Evolutionary conservation across 192 early-diverging fungal genomes (phyloP), one percentile per base, ranked within the genome.

Genomic region (Coemansia sp.): DNA sequence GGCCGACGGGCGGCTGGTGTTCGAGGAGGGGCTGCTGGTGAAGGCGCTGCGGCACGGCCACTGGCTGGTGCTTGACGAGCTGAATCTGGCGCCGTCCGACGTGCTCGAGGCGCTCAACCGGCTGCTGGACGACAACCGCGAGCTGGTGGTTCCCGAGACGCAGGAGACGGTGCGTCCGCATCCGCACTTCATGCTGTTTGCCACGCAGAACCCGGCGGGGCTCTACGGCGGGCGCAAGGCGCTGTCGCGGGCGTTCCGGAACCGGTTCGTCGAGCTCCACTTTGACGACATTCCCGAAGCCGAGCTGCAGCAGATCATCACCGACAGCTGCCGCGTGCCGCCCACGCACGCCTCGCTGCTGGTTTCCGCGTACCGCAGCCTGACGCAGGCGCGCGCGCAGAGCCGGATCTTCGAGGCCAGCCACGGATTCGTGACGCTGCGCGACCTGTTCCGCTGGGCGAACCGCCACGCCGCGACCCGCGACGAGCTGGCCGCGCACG

Each of bases 141-240:
- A 99, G 82, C 85, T 99, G 43, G 85, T 95, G 4, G 93, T 99
- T 48, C 93, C 96, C 8, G 98, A 99, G 80, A 99, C 95, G 7
- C 93, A 96, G 63, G 92, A 97, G 82, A 74, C 91, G 37, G 90
- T 99, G 42, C 89, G 90, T 16, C 98, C 98, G 41, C 96, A 99
- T 64, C 91, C 91, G 47, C 86, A 94, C 66, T 99, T 99, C 77
- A 94, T 94, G 92, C 87, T 99, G 12, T 99, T 99, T 85, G 98
- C 98, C 26, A 99, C 98, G 19, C 98, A 99, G 77, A 99, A 99
- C 75, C 98, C 98, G 6, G 90, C 98, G n/a, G 96, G 96, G 7
- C 81, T 93, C 32, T 99, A 99, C 75, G 96, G 95, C 61, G 98
- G 98, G 10, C 91, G 98, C 52, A 98, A 99, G 76, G 90, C 90